Evolutionary conservation across 345 rosid species (phyloP).

Genomic region (Salix arbutifolia): DNA sequence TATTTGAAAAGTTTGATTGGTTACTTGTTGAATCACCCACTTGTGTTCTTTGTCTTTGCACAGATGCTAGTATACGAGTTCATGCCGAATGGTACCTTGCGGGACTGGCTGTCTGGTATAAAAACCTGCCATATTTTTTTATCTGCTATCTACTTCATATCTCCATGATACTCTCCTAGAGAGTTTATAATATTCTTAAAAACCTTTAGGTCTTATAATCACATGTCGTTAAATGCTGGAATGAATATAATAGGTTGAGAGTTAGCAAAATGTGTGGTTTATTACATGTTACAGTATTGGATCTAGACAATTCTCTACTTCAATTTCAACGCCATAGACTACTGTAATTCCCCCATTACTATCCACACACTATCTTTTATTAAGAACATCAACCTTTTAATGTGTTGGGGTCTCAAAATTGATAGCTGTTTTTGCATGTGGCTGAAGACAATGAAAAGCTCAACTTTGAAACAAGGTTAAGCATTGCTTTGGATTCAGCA

Average conservation of each 20-base stretch:
- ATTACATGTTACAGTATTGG: no score
- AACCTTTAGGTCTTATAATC: no score
- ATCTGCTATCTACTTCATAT: neutral
- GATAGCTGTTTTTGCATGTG: slow-evolving; percentile 26
- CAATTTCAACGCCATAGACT: no score
- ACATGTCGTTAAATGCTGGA: no score
- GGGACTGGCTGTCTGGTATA: slow-evolving; percentile 81
- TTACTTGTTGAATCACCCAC: neutral
- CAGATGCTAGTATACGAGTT: slow-evolving; percentile 94
- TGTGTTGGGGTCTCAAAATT: neutral
- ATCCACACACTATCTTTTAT: neutral
- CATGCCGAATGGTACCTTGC: slow-evolving; percentile 77
- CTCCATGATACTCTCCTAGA: neutral
- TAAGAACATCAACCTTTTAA: no score
- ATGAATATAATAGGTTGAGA: no score
- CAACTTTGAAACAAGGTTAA: slow-evolving; percentile 55
- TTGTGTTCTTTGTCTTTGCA: slow-evolving; percentile 24
- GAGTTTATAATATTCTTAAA: no score
- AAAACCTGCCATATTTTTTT: neutral
- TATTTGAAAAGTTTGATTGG: no score
- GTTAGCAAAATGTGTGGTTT: no score
- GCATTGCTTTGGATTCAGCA: slow-evolving; percentile 66
- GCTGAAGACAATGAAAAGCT: slow-evolving; percentile 50
- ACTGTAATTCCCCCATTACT: neutral
- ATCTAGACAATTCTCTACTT: no score